These are phyloP conservation scores for Tuber umbilicatum DNA, from an alignment of 495 filamentous ascomycete species.

Conservation along the genomic window DNA sequence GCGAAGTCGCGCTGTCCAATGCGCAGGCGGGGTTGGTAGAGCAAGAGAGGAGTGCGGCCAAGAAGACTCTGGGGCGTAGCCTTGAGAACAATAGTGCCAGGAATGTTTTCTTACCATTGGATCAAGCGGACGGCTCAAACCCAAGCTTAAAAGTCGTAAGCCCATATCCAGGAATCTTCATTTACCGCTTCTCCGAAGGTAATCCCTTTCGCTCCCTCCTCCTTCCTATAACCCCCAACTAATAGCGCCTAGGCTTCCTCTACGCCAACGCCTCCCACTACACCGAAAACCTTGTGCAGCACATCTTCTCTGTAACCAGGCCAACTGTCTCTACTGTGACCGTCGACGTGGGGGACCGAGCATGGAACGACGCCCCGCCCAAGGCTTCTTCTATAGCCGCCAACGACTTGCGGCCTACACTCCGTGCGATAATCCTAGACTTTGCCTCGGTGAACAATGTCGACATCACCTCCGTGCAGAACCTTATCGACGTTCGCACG, in stretches of 20 bases:
- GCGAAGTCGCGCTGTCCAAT: conserved; percentile 11
- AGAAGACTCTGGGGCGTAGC: conserved; percentile 3
- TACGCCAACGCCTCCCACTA: conserved; percentile 93
- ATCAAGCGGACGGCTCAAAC: conserved; percentile 83
- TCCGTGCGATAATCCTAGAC: conserved; percentile 91
- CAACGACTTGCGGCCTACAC: conserved; percentile 58
- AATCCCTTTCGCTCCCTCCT: background rate
- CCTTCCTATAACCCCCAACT: background rate
- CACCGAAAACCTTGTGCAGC: conserved; percentile 67
- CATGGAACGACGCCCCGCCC: conserved; percentile 85
- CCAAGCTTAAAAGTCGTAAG: conserved; percentile 69
- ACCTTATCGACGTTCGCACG: conserved; percentile 94
- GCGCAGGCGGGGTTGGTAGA: background rate
- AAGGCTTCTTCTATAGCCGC: conserved; percentile 49
- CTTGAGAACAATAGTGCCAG: conserved; percentile 13
- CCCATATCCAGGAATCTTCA: conserved; percentile 92
- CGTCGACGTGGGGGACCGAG: conserved; percentile 67
- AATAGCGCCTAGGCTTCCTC: conserved; percentile 54
- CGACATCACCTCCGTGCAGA: conserved; percentile 88
- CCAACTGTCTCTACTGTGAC: conserved; percentile 64
- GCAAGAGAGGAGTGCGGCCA: background rate
- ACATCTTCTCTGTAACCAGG: conserved; percentile 70
- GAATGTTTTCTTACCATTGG: conserved; percentile 84
- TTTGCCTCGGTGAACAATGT: conserved; percentile 95
- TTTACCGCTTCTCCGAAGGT: conserved; percentile 94